phyloP scores from a whole-genome alignment of 805 yeast genomes.

The Danielozyma ontarioensis region DNA sequence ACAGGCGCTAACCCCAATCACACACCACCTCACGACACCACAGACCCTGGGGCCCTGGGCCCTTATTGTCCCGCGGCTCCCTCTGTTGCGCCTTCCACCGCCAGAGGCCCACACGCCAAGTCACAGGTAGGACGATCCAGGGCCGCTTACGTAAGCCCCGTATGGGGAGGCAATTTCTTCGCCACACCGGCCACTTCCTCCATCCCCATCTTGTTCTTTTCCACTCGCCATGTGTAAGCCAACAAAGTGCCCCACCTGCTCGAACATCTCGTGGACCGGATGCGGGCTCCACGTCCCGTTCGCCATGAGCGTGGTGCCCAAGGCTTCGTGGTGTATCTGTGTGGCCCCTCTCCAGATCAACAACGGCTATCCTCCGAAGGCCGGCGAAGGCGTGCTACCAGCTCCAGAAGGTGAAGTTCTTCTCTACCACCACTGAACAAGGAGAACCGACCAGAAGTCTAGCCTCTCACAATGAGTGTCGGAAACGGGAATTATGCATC shows the following conservation, averaged over 20 bases:
- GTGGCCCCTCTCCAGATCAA: not conserved
- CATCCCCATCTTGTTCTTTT: too few relatives aligned
- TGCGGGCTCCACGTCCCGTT: not conserved
- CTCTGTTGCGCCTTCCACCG: too few relatives aligned
- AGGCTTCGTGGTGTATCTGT: not conserved
- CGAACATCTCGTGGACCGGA: conserved; percentile 1
- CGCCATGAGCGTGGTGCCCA: not conserved
- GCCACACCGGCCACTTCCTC: too few relatives aligned
- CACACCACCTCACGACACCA: too few relatives aligned
- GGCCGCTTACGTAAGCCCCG: conserved; percentile 1
- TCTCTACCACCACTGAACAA: too few relatives aligned
- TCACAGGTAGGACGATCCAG: too few relatives aligned
- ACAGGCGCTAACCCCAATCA: too few relatives aligned
- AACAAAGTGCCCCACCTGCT: conserved; percentile 5
- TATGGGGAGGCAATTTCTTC: conserved; percentile 8
- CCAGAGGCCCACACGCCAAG: too few relatives aligned
- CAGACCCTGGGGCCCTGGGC: not conserved
- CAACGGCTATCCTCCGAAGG: not conserved
- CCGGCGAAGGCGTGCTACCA: not conserved
- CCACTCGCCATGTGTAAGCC: conserved; percentile 11
- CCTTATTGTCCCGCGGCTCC: not conserved
- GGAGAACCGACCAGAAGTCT: too few relatives aligned
- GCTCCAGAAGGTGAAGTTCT: not conserved
- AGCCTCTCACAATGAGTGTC: too few relatives aligned
- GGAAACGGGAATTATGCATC: too few relatives aligned